Base-by-base conservation (phyloP, 2,329 filamentous ascomycete species). In the Diaporthe batatas region DNA sequence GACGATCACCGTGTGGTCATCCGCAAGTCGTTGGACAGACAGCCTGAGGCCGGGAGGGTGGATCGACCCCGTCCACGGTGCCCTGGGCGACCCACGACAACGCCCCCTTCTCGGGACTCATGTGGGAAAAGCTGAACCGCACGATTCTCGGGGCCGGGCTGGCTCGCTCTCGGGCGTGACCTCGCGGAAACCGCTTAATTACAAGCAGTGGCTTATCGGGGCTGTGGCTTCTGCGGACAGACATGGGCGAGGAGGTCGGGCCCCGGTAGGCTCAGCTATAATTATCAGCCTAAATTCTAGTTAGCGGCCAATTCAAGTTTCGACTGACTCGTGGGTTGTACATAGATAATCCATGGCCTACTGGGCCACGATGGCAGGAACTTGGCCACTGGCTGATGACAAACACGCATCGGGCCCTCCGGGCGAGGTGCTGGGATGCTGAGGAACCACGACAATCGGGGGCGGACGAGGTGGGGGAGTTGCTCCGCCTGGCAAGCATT, bases 181-280 rank as follows among this genome's bases (percentile, higher is more conserved):
- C 58, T 75, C 71, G 69, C 36, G 73, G 7, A 74, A 73, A 53
- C 74, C 75, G 23, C 64, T 74, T 42, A 76, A 76, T 44, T 77
- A 78, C 42, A 79, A 77, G 36, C 70, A 71, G 49, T 77, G 78
- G 74, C 71, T 81, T 75, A 72, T 76, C 25, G 74, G 79, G 39
- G 77, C 76, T 23, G 80, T 23, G 80, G 80, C 1, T 81, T 81
- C n/a, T n/a, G n/a, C n/a, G n/a, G n/a, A n/a, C n/a, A n/a, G n/a
- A n/a, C n/a, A n/a, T n/a, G n/a, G n/a, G n/a, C n/a, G 78, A 81
- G 58, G 76, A 78, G 70, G 54, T 70, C 14, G 55, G 42, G 6
- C 1, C 68, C 68, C 10, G 54, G 68, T 70, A 36, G 11, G 36
- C 36, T 39, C 12, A 39, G 36, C 36, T 39, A 39, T 39, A 10